Base-by-base conservation (phyloP, 2,329 filamentous ascomycete genomes). In the Lecanoromycetidae sp. region DNA sequence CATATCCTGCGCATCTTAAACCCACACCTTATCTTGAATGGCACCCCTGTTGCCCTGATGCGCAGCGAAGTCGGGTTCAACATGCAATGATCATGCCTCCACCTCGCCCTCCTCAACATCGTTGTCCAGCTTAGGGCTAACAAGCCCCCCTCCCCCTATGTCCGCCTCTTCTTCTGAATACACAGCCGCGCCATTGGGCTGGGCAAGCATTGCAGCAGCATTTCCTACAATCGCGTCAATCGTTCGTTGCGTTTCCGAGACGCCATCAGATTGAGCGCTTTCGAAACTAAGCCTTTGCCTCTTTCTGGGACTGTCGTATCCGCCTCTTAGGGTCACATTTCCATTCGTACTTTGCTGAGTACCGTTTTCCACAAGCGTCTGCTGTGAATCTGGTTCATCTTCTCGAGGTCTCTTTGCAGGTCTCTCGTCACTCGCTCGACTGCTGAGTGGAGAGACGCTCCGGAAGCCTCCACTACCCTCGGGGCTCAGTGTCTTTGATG, bases 21-120 rank as follows among this genome's bases (percentile, higher is more conserved):
- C n/a, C n/a, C n/a, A n/a, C n/a, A n/a, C n/a, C n/a, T n/a, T n/a
- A n/a, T n/a, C n/a, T 30, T n/a, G n/a, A 38, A 19, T 37, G 23
- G 13, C 19, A 39, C 43, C 10, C 13, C n/a, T 13, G 29, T 8
- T 5, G 10, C 12, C 10, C 15, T 12, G 15, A 23, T 5, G n/a
- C 20, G 15, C 29, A 15, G 23, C 3, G 12, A 13, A 10, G 33
- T 26, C 2, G 15, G 9, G 29, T 23, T 6, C 9, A 10, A 7
- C 29, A 26, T 45, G 10, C 19, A 8, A 10, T 13, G 13, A 30
- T 44, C 15, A 44, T 27, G 44, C 44, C n/a, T 47, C 37, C 10
- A 47, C 29, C 29, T 47, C 44, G 6, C 44, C 44, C 17, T 47
- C 44, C 37, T 47, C 44, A 9, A 36, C 43, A 30, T 41, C 37